phyloP scores from a whole-genome alignment of 176 grass and related monocot genomes.

The Lolium multiflorum region DNA sequence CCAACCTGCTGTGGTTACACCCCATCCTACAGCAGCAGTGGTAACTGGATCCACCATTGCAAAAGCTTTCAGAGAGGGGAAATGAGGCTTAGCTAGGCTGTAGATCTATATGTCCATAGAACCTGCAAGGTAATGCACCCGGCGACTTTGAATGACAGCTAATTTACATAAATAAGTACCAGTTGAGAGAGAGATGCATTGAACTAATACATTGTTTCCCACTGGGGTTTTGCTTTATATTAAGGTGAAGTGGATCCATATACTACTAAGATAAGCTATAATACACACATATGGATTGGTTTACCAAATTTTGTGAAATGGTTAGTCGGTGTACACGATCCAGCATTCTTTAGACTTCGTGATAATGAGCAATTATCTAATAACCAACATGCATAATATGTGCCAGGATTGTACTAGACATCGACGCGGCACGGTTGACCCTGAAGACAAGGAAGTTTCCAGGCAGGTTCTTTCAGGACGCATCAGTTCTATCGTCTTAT shows the following conservation, averaged over 20 bases:
- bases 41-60: background rate
- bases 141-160: background rate
- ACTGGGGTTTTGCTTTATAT: background rate
- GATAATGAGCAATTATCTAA: too few relatives aligned
- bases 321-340: too few relatives aligned
- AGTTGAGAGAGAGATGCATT: background rate
- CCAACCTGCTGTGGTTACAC: background rate
- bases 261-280: too few relatives aligned
- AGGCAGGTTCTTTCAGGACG: background rate
- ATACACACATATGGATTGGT: too few relatives aligned
- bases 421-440: background rate
- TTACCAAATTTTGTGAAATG: too few relatives aligned
- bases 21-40: background rate
- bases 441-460: background rate
- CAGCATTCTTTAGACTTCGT: too few relatives aligned
- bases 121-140: background rate
- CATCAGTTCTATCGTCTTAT: background rate
- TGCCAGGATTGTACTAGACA: background rate
- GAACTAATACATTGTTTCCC: background rate
- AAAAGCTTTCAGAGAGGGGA: background rate
- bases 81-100: background rate
- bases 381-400: too few relatives aligned
- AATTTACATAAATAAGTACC: background rate
- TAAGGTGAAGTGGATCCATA: background rate
- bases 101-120: too few relatives aligned